Base-by-base conservation (phyloP, 2,329 filamentous ascomycete species). In the Beauveria rudraprayagi region DNA sequence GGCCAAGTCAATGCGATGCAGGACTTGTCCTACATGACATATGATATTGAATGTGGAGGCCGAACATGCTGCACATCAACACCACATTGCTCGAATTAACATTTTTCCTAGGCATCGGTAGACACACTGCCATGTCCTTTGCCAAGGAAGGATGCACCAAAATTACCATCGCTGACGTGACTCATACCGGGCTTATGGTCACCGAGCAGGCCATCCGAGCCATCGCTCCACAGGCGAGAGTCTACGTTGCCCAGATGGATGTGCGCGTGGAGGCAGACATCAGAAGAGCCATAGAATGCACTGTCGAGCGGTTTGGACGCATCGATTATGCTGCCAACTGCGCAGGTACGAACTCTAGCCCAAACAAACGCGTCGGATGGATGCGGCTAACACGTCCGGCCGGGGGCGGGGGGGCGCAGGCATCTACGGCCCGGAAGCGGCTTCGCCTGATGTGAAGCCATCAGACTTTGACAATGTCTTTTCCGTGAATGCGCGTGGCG, bases 301-400 rank as follows among this genome's bases (percentile, higher is more conserved):
- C 70, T 3, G 69, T 76, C 4, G 62, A 66, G 1, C 64, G 67
- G 16, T 77, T 75, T 59, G 73, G 73, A 0, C 68, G 77, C 5
- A 71, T 80, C 17, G 77, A 80, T 67, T 80, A 80, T 66, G 75
- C 74, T 19, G 72, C 77, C 41, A 79, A 80, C 66, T 74, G 71
- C 61, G 78, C 77, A 26, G 76, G 73, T 73, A 53, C 41, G 63
- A 63, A 11, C 8, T 11, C 19, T 3, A 6, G 9, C 11, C 2
- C 0, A 34, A 8, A 17, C 3, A 30, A 16, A 26, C 6, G 5
- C 22, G 0, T 19, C 7, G 19, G 22, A 55, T 59, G 62, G 9
- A 55, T 17, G 17, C 24, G 37, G 26, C 37, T 47, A 41, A 60
- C 48, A 56, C 34, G 11, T 37, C 34, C 34, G 34, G 34, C 34